Base-by-base conservation (phyloP, 2,329 filamentous ascomycete species). In the Cladophialophora immunda region DNA sequence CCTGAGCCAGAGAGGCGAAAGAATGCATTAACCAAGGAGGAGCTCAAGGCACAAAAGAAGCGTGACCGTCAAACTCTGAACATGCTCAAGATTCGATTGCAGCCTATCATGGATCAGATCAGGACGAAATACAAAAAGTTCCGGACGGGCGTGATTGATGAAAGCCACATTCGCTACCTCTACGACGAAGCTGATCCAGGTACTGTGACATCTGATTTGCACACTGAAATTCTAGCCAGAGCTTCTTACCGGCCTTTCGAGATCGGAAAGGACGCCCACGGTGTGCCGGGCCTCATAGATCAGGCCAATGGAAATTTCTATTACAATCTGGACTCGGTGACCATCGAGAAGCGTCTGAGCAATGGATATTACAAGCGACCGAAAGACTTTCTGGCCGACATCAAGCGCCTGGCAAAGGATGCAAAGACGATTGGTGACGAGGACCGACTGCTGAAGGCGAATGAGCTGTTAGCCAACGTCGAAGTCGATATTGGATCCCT, bases 41-140 rank as follows among this genome's bases (percentile, higher is more conserved):
- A 97, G 75, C 85, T 92, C 66, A 93, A 93, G 76, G 87, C 86
- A 2, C 89, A 94, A 76, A 91, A 91, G 79, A 91, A 93, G 78
- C 87, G 88, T 69, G 96, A 99, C 75, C 89, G 92, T 57, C 89
- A 94, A 70, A 87, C 90, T 11, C 84, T 98, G 62, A 97, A 98
- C 76, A 83, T 90, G 66, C 83, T 99, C 71, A 99, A 98, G 81
- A 89, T 97, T 45, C 84, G 90, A 61, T 88, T 99, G 62, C 94
- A 97, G 78, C 93, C 92, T 1, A 92, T 98, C 72, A 97, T 99
- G 93, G 94, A 99, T 72, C 93, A 97, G 79, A 92, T 99, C 76
- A 95, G 97, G 78, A 85, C 86, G 68, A 93, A 91, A 76, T 97
- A 97, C 81, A 92, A 90, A 76, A 93, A 93, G 72, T 98, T 98